phyloP scores from a whole-genome alignment of 768 basidiomycete species.

The Naganishia friedmannii region DNA sequence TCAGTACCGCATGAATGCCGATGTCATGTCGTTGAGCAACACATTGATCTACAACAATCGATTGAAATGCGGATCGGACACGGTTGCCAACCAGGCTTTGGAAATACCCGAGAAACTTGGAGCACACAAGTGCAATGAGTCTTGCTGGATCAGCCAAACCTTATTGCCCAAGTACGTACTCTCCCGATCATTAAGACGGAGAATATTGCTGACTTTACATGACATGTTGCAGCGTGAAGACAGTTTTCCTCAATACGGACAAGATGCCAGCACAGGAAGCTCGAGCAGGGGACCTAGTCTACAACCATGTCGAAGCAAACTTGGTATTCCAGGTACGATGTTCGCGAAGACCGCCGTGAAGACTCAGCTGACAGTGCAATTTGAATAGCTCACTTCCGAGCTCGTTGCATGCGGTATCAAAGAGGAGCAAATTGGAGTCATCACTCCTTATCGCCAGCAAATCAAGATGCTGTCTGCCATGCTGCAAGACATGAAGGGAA shows the following conservation, averaged over 20 bases:
- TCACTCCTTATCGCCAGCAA: constrained; percentile 92
- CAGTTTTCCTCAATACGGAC: constrained; percentile 93
- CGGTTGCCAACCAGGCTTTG: constrained; percentile 64
- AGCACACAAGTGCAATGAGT: constrained; percentile 45
- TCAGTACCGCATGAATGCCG: constrained; percentile 95
- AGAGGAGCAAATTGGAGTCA: constrained; percentile 74
- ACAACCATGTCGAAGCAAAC: constrained; percentile 76
- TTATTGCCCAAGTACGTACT: constrained; percentile 62
- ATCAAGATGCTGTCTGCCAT: constrained; percentile 78
- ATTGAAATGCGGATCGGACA: constrained; percentile 72
- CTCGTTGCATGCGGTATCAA: constrained; percentile 65
- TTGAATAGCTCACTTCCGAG: constrained; percentile 64
- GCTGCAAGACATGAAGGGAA: constrained; percentile 56
- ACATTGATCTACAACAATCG: constrained; percentile 75
- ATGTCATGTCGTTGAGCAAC: constrained; percentile 90
- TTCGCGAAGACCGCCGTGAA: background rate
- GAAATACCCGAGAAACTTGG: constrained; percentile 58
- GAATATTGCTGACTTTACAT: background rate
- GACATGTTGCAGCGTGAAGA: constrained; percentile 64
- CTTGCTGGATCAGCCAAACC: constrained; percentile 71
- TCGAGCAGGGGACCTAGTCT: constrained; percentile 79
- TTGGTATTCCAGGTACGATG: constrained; percentile 53
- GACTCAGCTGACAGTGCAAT: constrained; percentile 25
- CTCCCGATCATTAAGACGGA: background rate
- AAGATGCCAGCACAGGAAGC: constrained; percentile 72